A percentile compares a stretch with the other conserved stretches of the same genome.
phyloP scores from a whole-genome alignment of 345 rosid species.

The Excoecaria cochinchinensis region DNA sequence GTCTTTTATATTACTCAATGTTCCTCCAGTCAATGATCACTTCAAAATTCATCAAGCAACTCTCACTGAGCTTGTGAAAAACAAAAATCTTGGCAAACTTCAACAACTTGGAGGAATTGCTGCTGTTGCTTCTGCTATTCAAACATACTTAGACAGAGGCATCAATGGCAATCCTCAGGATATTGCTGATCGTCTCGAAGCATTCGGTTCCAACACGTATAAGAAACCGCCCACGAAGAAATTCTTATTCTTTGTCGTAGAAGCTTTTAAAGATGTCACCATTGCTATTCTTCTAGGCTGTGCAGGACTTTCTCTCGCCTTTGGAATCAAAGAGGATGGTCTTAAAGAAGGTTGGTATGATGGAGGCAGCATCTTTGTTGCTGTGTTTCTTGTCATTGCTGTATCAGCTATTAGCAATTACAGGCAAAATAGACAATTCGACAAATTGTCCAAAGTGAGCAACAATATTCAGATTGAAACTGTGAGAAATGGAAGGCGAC shows the following conservation, averaged over 20 bases:
- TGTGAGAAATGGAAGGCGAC: conserved; percentile 17
- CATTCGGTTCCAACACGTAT: conserved; percentile 64
- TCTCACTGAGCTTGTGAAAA: conserved; percentile 41
- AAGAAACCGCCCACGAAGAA: conserved; percentile 53
- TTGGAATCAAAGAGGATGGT: conserved; percentile 32
- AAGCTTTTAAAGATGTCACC: conserved; percentile 32
- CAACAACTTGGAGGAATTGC: conserved; percentile 39
- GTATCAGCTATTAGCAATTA: conserved; percentile 27
- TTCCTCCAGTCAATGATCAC: conserved; percentile 3
- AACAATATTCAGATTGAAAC: conserved; percentile 18
- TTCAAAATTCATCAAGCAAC: conserved; percentile 36
- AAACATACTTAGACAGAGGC: conserved; percentile 38
- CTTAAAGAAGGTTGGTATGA: conserved; percentile 31
- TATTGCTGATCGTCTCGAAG: conserved; percentile 35
- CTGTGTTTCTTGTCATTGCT: conserved; percentile 28
- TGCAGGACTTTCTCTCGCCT: conserved; percentile 32
- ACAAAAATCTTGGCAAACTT: conserved; percentile 35
- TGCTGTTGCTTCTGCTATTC: conserved; percentile 38
- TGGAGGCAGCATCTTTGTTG: conserved; percentile 32
- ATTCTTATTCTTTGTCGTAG: conserved; percentile 27
- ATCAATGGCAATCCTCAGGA: conserved; percentile 35
- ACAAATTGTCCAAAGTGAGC: conserved; percentile 18
- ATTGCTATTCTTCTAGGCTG: conserved; percentile 35
- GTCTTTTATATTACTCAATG: conserved; percentile 26
- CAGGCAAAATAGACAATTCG: conserved; percentile 21